Conservation (phyloP, 163 green algal genomes). For the Botryococcus braunii region DNA sequence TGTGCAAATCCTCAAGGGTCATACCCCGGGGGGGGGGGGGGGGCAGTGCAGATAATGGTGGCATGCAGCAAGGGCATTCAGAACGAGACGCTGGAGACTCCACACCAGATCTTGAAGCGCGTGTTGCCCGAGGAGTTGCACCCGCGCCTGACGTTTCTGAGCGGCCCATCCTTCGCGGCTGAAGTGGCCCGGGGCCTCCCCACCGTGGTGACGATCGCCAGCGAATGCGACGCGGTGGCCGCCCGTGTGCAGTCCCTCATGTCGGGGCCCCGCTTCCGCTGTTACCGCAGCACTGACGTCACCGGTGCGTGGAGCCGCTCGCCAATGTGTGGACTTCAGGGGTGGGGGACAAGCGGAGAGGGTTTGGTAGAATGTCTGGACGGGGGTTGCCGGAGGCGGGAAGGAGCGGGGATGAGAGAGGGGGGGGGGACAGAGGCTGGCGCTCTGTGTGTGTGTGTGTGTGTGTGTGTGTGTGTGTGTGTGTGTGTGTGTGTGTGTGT, state of each 20-base stretch:
- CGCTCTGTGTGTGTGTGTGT: too few species aligned
- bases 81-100: constrained; percentile 70
- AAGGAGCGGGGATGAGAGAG: too few species aligned
- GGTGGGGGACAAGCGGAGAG: too few species aligned
- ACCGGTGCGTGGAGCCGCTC: constrained; percentile 28
- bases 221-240: constrained; percentile 48
- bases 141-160: constrained; percentile 56
- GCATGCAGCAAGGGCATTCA: constrained; percentile 79
- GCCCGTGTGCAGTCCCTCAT: constrained; percentile 53
- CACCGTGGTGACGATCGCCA: constrained; percentile 52
- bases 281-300: constrained; percentile 73
- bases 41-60: constrained; percentile 66
- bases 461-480: too few species aligned
- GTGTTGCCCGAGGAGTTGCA: constrained; percentile 38
- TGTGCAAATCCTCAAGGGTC: too few species aligned
- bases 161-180: constrained; percentile 70
- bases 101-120: constrained; percentile 56
- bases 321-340: too few species aligned
- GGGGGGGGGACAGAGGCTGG: too few species aligned
- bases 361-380: too few species aligned
- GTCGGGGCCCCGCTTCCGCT: constrained; percentile 60
- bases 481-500: too few species aligned
- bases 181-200: constrained; percentile 52
- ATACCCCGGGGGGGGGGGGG: too few species aligned
- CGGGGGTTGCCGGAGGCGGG: too few species aligned